phyloP scores from a whole-genome alignment of 768 basidiomycete genomes.

The Auriscalpium microsporum region DNA sequence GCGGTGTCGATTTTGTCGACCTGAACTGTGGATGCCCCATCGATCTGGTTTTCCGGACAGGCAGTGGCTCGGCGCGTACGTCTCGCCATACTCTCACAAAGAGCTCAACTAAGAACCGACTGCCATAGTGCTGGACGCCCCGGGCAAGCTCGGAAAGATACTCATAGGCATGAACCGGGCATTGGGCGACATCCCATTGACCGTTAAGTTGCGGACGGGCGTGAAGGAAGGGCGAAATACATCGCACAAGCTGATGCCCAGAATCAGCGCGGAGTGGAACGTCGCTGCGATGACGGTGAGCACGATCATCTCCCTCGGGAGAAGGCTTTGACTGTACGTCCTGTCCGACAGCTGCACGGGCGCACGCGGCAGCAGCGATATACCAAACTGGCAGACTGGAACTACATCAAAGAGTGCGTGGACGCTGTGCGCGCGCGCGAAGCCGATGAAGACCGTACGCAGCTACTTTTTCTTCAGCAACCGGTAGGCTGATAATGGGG shows the following conservation, averaged over 20 bases:
- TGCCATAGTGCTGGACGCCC: slow-evolving; percentile 67
- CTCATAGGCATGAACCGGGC: slow-evolving; percentile 87
- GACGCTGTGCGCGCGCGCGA: slow-evolving; percentile 66
- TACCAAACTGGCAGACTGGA: slow-evolving; percentile 88
- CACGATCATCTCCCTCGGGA: not conserved
- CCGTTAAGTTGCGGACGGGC: slow-evolving; percentile 87
- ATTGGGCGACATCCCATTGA: slow-evolving; percentile 85
- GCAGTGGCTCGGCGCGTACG: slow-evolving; percentile 84
- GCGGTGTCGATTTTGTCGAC: slow-evolving; percentile 82
- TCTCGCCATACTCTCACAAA: slow-evolving; percentile 15
- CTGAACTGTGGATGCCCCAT: slow-evolving; percentile 97
- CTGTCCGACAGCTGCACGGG: slow-evolving; percentile 76
- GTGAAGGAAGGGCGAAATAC: slow-evolving; percentile 82
- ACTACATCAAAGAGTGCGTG: slow-evolving; percentile 84
- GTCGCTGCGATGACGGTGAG: slow-evolving; percentile 46
- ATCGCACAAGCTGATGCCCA: slow-evolving; percentile 86
- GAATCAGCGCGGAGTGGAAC: slow-evolving; percentile 49
- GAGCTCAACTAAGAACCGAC: not conserved
- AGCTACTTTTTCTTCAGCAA: not conserved
- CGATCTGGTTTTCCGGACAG: slow-evolving; percentile 86
- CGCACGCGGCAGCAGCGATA: slow-evolving; percentile 94
- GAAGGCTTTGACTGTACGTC: not conserved
- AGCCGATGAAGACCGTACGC: slow-evolving; percentile 61
- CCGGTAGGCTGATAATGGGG: not conserved
- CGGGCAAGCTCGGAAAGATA: slow-evolving; percentile 77